Conservation (phyloP, 1,284 basidiomycete species). For the Austropuccinia psidii region DNA sequence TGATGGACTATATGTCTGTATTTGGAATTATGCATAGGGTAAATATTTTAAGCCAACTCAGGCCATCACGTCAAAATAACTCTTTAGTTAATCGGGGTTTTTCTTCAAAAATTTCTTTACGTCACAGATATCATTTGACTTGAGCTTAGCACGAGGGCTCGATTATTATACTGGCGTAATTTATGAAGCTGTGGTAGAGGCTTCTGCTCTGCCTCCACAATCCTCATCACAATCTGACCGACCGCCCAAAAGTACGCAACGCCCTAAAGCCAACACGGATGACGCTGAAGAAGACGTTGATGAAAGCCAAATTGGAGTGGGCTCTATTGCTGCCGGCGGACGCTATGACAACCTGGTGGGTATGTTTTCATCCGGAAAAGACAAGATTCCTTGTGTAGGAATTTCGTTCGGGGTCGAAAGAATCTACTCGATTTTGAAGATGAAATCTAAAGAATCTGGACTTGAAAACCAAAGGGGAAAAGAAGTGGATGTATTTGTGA, state of each 20-base stretch:
- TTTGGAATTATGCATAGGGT: conserved; percentile 75
- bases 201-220: conserved; percentile 69
- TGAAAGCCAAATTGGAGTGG: conserved; percentile 86
- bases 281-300: conserved; percentile 78
- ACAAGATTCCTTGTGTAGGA: conserved; percentile 84
- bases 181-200: conserved; percentile 90
- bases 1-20: conserved; percentile 75
- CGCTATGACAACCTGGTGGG: conserved; percentile 96
- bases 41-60: conserved; percentile 42
- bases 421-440: conserved; percentile 83
- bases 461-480: conserved; percentile 61
- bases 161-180: conserved; percentile 99
- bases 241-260: conserved; percentile 45
- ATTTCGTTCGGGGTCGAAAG: conserved; percentile 89
- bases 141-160: conserved; percentile 88
- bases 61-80: too few species aligned
- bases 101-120: too few species aligned
- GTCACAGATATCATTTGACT: conserved; percentile 79
- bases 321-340: conserved; percentile 94
- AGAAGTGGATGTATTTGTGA: conserved; percentile 88
- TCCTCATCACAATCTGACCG: conserved; percentile 50
- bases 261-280: conserved; percentile 53
- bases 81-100: neutral
- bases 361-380: conserved; percentile 67
- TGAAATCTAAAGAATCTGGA: conserved; percentile 68